Percentiles rank a stretch among this genome's conserved stretches.
Conservation (phyloP, 1,139 yeast species). For the Saccharomyces pastorianus region DNA sequence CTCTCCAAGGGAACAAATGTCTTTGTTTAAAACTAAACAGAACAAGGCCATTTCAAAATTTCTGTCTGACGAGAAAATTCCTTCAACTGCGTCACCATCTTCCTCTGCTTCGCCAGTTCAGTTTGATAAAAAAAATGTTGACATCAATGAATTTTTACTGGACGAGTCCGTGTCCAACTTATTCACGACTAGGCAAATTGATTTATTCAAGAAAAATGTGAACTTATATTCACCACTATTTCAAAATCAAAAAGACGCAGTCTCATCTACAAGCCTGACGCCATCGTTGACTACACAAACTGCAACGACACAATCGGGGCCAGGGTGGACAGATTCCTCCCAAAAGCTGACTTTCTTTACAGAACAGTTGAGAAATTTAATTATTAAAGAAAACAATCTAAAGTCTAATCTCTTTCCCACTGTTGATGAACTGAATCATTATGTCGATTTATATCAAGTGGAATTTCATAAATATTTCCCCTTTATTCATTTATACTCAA, state of each 20-base stretch:
- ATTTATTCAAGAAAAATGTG: conserved; percentile 42
- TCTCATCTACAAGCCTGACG: conserved; percentile 9
- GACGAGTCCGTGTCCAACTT: conserved; percentile 22
- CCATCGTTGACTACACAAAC: conserved; percentile 18
- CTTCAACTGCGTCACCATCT: background rate
- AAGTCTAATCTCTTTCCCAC: conserved; percentile 59
- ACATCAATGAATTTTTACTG: conserved; percentile 2
- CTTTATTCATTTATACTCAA: conserved; percentile 68
- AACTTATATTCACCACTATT: conserved; percentile 7
- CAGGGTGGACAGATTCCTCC: background rate
- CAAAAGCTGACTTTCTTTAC: conserved; percentile 34
- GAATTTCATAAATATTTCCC: conserved; percentile 79
- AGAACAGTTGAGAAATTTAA: conserved; percentile 45
- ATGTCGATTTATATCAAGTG: conserved; percentile 58
- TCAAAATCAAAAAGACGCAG: conserved; percentile 7
- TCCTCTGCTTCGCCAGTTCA: background rate
- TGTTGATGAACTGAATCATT: conserved; percentile 63
- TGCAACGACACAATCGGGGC: background rate
- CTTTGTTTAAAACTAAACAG: background rate
- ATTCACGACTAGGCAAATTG: conserved; percentile 54
- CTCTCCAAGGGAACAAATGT: background rate
- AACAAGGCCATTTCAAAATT: background rate
- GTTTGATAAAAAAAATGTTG: background rate
- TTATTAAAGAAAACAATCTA: conserved; percentile 46
- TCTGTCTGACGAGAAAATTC: background rate